Conservation (phyloP, 352 stramenopile genomes). For the Globisporangium uncinulatum region DNA sequence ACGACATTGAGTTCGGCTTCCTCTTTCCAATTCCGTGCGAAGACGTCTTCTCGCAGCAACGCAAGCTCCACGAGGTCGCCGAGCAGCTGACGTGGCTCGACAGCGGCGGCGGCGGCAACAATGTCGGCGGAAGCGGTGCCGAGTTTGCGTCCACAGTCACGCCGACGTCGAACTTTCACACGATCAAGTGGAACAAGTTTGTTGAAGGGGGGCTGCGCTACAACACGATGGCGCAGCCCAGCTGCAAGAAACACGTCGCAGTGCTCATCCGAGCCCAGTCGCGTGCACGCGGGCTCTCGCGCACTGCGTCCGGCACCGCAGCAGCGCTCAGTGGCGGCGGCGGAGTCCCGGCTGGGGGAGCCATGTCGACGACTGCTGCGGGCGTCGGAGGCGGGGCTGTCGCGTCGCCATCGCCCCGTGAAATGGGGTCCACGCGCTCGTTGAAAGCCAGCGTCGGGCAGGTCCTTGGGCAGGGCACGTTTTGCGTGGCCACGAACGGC, state of each 20-base stretch:
- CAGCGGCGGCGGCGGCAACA: conserved; percentile 8
- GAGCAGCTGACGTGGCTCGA: conserved; percentile 64
- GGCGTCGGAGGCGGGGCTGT: not conserved
- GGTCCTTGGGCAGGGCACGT: conserved; percentile 57
- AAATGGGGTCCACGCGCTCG: not conserved
- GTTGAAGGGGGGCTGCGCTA: conserved; percentile 61
- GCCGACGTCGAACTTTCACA: conserved; percentile 70
- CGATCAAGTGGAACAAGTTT: conserved; percentile 65
- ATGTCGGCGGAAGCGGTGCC: conserved; percentile 4
- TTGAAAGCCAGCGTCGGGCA: conserved; percentile 18
- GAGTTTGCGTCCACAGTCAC: conserved; percentile 42
- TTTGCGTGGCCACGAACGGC: conserved; percentile 47
- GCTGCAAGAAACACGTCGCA: conserved; percentile 59
- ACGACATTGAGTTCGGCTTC: conserved; percentile 66
- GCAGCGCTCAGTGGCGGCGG: not conserved
- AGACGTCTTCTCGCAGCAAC: conserved; percentile 72
- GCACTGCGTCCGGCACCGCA: conserved; percentile 14
- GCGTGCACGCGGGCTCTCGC: conserved; percentile 20
- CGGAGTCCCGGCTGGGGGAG: not conserved
- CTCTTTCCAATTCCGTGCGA: conserved; percentile 77
- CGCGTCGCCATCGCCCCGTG: not conserved
- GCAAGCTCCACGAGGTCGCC: conserved; percentile 73
- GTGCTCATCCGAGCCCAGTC: conserved; percentile 40
- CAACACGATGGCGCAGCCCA: conserved; percentile 40
- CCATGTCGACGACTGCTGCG: not conserved